Evolutionary conservation across 805 yeast genomes (phyloP), one percentile per base, ranked within the genome.

Genomic region (Wickerhamiella cacticola): DNA sequence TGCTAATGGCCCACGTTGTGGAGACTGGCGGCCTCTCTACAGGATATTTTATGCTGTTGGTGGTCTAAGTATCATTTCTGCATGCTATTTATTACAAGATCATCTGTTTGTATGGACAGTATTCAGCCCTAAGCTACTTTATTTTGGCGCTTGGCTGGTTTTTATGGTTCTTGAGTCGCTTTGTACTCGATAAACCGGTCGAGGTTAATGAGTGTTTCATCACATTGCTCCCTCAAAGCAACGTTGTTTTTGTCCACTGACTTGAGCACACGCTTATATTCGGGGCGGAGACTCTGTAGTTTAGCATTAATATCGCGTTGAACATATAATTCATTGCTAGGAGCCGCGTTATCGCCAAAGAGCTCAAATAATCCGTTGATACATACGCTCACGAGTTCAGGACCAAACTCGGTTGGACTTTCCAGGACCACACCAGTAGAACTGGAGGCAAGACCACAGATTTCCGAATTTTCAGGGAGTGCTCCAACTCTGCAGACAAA

Each of bases 41-140:
- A 45, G 52, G n/a, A 23, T 47, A 45, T 55, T 55, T 39, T 55
- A 52, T 35, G n/a, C 50, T 13, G 31, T 43, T 5, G 52, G 53
- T 1, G 39, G 51, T 5, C n/a, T 46, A 1, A 50, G 55, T 10
- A 52, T 56, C 5, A 33, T 51, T 8, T 34, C 53, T 2, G 80
- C 96, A 12, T 92, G 97, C 61, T 71, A 73, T 45, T 68, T 74
- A 18, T 70, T 88, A 55, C 71, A 95, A 55, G 82, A 80, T 59
- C 98, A 92, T 62, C 68, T 92, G 49, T 92, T 92, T 61, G 82
- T 92, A 8, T 92, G 98, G 98, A 88, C 97, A 1, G 98, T 92
- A 6, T 92, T 92, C 66, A 83, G 95, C 45, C 98, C 98, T 1
- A 89, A 88, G 58, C 62, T 92, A 3, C 71, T 94, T 29, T 92